A percentile compares a stretch with the other conserved stretches of the same genome.
phyloP scores from a whole-genome alignment of 805 yeast genomes.

The Candida multigemmis region DNA sequence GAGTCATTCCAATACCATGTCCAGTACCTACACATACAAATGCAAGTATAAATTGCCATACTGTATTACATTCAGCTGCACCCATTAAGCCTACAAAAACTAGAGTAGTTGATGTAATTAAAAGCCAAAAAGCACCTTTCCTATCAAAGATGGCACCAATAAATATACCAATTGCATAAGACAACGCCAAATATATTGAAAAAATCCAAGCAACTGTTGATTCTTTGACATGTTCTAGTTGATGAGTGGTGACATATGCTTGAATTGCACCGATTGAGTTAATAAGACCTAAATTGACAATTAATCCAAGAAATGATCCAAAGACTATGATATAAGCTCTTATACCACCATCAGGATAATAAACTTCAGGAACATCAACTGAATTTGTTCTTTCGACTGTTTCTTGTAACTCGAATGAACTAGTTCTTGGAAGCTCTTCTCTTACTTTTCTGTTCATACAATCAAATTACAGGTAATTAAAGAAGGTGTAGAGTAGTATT shows the following conservation, averaged over 20 bases:
- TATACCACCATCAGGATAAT: conserved; percentile 51
- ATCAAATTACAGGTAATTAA: too few species aligned
- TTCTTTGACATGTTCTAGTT: conserved; percentile 34
- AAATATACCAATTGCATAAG: conserved; percentile 39
- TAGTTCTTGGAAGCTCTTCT: too few species aligned
- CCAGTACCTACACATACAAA: conserved; percentile 53
- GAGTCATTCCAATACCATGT: conserved; percentile 49
- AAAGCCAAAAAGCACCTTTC: conserved; percentile 41
- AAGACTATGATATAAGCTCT: conserved; percentile 47
- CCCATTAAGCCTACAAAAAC: conserved; percentile 45
- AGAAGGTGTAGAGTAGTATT: too few species aligned
- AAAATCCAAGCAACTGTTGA: conserved; percentile 58
- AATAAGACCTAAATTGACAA: conserved; percentile 45
- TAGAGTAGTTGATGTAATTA: conserved; percentile 33
- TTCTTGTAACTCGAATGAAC: too few species aligned
- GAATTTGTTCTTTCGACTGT: too few species aligned
- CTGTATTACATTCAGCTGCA: conserved; percentile 41
- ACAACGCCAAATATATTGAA: conserved; percentile 43
- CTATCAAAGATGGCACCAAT: conserved; percentile 58
- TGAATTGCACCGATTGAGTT: conserved; percentile 58
- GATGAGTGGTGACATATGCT: conserved; percentile 48
- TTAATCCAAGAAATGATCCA: conserved; percentile 50
- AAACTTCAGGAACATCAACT: conserved; percentile 6
- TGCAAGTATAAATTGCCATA: conserved; percentile 55
- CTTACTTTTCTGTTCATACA: too few species aligned